A percentile compares a stretch with the other conserved stretches of the same genome.
phyloP scores from a whole-genome alignment of 176 grass and related monocot genomes.

The Eleusine indica region DNA sequence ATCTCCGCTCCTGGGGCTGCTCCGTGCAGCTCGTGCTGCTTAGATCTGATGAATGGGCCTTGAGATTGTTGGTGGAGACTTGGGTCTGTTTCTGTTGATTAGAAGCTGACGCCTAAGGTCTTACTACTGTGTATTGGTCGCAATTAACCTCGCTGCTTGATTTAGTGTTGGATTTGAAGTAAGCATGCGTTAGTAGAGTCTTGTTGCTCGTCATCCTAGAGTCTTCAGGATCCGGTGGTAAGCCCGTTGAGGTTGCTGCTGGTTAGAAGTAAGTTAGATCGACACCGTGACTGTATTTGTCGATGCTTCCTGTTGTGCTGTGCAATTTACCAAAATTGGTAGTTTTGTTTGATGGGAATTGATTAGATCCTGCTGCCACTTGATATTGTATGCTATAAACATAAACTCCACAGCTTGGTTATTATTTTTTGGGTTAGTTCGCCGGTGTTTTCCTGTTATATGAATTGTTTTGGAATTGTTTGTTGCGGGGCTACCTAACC shows the following conservation, averaged over 20 bases:
- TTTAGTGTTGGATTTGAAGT: neutral
- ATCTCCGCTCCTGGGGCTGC: neutral
- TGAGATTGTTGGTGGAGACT: neutral
- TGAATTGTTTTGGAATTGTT: neutral
- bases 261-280: neutral
- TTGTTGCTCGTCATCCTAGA: neutral
- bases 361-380: neutral
- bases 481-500: neutral
- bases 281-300: neutral
- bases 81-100: neutral
- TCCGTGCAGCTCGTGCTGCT: neutral
- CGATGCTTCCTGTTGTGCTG: neutral
- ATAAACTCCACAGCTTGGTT: neutral
- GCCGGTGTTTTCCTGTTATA: too few species aligned
- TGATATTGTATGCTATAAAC: neutral
- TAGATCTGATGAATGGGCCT: conserved; percentile 38
- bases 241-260: neutral
- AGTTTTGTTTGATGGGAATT: neutral
- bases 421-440: too few species aligned
- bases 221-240: neutral
- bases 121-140: neutral
- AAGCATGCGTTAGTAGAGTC: neutral
- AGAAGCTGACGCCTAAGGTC: neutral
- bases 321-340: neutral
- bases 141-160: neutral